phyloP scores from a whole-genome alignment of 371 early-diverging fungal genomes.

The Catenaria anguillulae region DNA sequence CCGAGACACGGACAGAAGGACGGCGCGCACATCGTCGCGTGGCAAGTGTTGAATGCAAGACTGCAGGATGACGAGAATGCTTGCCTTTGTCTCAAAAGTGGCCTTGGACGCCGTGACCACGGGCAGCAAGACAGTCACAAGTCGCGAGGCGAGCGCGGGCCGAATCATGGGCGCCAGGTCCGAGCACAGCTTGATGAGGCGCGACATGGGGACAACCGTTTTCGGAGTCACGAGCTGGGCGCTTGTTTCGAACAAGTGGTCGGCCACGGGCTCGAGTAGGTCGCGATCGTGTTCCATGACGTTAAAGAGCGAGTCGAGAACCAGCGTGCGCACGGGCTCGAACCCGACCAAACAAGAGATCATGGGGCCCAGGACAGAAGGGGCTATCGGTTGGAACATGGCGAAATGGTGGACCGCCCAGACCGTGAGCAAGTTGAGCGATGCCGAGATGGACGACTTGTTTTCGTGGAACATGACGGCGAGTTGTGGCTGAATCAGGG shows the following conservation, averaged over 20 bases:
- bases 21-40: neutral
- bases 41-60: slow-evolving; percentile 24
- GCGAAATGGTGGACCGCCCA: slow-evolving; percentile 60
- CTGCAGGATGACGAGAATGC: slow-evolving; percentile 59
- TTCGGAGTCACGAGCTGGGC: neutral
- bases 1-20: slow-evolving; percentile 3
- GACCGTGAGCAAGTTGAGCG: slow-evolving; percentile 54
- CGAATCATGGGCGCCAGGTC: slow-evolving; percentile 13
- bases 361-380: slow-evolving; percentile 45
- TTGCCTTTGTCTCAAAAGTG: slow-evolving; percentile 40
- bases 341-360: slow-evolving; percentile 51
- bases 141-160: slow-evolving; percentile 39
- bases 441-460: slow-evolving; percentile 62
- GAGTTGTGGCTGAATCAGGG: slow-evolving; percentile 55
- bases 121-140: slow-evolving; percentile 70
- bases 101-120: slow-evolving; percentile 47
- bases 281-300: slow-evolving; percentile 59
- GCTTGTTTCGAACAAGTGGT: slow-evolving; percentile 7
- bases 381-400: slow-evolving; percentile 48
- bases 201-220: neutral
- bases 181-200: slow-evolving; percentile 2
- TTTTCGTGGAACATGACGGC: slow-evolving; percentile 54
- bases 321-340: slow-evolving; percentile 38
- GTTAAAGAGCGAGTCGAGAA: slow-evolving; percentile 47
- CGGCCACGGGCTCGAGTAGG: slow-evolving; percentile 16